Evolutionary conservation across 2,329 filamentous ascomycete species (phyloP), one percentile per base, ranked within the genome.

Genomic region (Botrytis sinoallii): DNA sequence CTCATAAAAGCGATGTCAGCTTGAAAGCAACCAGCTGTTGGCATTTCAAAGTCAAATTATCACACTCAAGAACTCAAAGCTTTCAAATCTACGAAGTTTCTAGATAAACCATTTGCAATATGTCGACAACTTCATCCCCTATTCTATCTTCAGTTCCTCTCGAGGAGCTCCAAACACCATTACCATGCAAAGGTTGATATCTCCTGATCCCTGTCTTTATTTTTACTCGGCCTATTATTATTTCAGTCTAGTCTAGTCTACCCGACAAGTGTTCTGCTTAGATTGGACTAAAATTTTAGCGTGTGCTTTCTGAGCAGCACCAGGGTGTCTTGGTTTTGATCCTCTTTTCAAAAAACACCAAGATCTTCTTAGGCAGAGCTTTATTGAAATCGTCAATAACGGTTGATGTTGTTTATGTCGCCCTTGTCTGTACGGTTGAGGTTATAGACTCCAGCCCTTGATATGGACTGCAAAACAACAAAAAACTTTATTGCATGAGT

Each of bases 241-340:
- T 46, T 12, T 38, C n/a, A 38, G 68, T n/a, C 35, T 69, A 29
- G 38, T 18, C 44, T 68, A 29, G 38, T 69, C 38, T 69, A 57
- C 48, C n/a, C 29, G 42, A 46, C 55, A 61, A 70, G 68, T 38
- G 38, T 46, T 35, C 40, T 16, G 40, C 44, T n/a, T 61, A 63
- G 68, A 61, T 29, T 29, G 32, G 32, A 35, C 67, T 70, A 32
- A 70, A 70, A 35, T 25, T 46, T 70, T 61, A 22, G 38, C 67
- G 25, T 35, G n/a, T 61, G 40, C 38, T 46, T n/a, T n/a, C 6
- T 25, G 22, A 59, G n/a, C 38, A 32, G 18, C 38, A 22, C 32
- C 25, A n/a, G 35, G 40, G 29, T 42, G 9, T 57, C 35, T n/a
- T 32, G 25, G 8, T 57, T 38, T 38, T 57, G 7, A 38, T 4